Evolutionary conservation across 805 yeast genomes (phyloP).

Genomic region (Lachancea dasiensis): DNA sequence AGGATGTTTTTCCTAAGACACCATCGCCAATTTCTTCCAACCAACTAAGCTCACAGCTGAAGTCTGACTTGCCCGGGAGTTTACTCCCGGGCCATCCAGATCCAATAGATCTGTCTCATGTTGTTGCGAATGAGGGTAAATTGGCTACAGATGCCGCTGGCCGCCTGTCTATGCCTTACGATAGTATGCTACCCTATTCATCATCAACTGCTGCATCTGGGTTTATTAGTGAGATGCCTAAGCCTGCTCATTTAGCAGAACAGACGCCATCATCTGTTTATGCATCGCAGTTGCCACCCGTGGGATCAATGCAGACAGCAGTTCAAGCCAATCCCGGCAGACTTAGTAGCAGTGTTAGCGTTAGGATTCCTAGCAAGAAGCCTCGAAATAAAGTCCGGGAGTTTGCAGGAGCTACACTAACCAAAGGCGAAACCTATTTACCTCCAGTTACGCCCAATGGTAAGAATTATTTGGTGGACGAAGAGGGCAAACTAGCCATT

Average conservation of each 20-base stretch:
- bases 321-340: background rate
- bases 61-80: background rate
- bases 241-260: constrained; percentile 1
- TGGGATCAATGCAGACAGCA: background rate
- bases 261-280: too few species aligned
- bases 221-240: background rate
- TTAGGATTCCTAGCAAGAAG: constrained; percentile 2
- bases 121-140: background rate
- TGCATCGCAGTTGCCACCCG: background rate
- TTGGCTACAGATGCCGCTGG: background rate
- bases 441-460: constrained; percentile 10
- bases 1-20: background rate
- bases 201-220: background rate
- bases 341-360: background rate
- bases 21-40: constrained; percentile 6
- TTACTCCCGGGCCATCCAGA: background rate
- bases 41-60: background rate
- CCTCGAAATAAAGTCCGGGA: constrained; percentile 4
- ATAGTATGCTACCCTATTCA: background rate
- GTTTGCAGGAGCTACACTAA: constrained; percentile 2
- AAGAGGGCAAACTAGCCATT: constrained; percentile 10
- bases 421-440: constrained; percentile 10
- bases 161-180: background rate
- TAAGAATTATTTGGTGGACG: constrained; percentile 8
- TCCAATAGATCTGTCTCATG: constrained; percentile 2